Evolutionary conservation across 345 rosid species (phyloP), one percentile per base, ranked within the genome.

Genomic region (Gossypium anomalum): DNA sequence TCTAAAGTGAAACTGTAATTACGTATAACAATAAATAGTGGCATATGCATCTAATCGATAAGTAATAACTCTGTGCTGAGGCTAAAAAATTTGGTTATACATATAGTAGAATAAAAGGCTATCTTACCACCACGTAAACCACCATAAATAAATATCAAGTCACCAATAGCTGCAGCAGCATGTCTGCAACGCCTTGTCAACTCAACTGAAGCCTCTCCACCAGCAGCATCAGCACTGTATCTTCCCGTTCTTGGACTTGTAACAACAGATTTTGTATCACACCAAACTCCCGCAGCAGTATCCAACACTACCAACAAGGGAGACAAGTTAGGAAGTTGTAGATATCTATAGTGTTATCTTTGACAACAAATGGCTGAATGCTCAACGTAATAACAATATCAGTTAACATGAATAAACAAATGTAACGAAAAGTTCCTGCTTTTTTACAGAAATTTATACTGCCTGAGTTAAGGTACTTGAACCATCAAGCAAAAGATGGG

Each of bases 221-320:
- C 98, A 78, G 98, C 97, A 78, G 97, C 97, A 75, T 90, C 98
- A 73, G 96, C 97, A 79, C 97, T 89, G 81, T 86, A 93, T 77
- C 91, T 88, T 60, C 94, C 97, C 55, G 97, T 93, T 78, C 98
- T 88, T 68, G 98, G 98, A 87, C 87, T 93, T 62, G 92, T 95
- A 70, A 95, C 96, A 78, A 95, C 97, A 79, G 98, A 90, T 78
- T 93, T 95, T 64, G 97, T 93, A 84, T 95, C 99, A 82, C 99
- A 95, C 99, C 99, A 95, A 75, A 95, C 97, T 75, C 99, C 99
- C 20, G 99, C 98, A 71, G 99, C 98, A 78, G 99, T 95, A 87
- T 95, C 99, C 89, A 95, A 85, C 70, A 95, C 99, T 95, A 78
- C n/a, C 15, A 48, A 9, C 44, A 87, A 73, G 80, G 60, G 68